Base-by-base conservation (phyloP, 495 filamentous ascomycete genomes). In the Penicillium paxilli region DNA sequence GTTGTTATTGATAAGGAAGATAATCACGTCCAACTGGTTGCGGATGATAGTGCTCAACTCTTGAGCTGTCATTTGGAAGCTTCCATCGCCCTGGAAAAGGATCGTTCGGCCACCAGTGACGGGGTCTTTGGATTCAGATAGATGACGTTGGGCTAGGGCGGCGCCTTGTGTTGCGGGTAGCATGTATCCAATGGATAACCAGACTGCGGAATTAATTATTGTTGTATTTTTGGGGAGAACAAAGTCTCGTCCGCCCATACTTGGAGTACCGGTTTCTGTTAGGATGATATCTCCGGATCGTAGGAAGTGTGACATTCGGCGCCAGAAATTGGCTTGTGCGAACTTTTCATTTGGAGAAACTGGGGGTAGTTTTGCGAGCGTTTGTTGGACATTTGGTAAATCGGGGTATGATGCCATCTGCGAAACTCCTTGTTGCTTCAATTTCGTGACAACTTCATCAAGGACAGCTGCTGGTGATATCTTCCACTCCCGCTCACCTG, bases 1-100 rank as follows among this genome's bases (percentile, higher is more conserved):
- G 21, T 85, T 79, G 61, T 90, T 90, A 67, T 84, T 83, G 58
- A 90, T 85, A 14, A 91, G 79, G 64, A 88, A 88, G 49, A 92
- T 81, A 53, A 87, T 89, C 12, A 88, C 75, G 42, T 86, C 78
- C 10, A 93, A 67, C 1, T 74, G 71, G 17, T 86, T 77, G 5
- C 81, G 80, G 45, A 93, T 80, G 71, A 92, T 90, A 12, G 88
- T 90, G 52, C 79, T 81, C 44, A 94, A 67, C 62, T 91, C 89
- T 62, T 93, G 90, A 0, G 73, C 83, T 0, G 88, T 91, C 19
- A 93, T 71, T 59, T 94, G 88, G 63, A 92, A 81, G 51, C 82
- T 86, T n/a, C 90, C 90, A 59, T 93, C 90, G 23, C 89, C 90
- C 11, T 85, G 86, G 62, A 92, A 85, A 47, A 92, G 74, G 55